Base-by-base conservation (phyloP, 768 basidiomycete genomes). In the Fomitopsis serialis region DNA sequence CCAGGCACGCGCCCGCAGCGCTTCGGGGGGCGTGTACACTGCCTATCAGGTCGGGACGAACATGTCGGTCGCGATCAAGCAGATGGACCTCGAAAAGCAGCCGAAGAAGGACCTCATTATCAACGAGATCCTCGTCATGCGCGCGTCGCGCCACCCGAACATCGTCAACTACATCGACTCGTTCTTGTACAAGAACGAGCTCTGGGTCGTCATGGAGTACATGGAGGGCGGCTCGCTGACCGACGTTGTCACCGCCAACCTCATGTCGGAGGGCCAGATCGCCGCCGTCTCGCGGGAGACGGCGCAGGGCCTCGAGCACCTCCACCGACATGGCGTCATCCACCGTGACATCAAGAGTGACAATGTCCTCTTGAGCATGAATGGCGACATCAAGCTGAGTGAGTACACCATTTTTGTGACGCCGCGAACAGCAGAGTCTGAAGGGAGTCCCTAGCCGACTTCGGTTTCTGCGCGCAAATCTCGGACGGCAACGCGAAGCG, bases 201-300 rank as follows among this genome's bases (percentile, higher is more conserved):
- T 99, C 3, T 98, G 97, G 97, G 94, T 99, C 36, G 93, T 98
- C 53, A 98, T 99, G 97, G 97, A 98, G 73, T 98, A 95, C 71
- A 98, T 98, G 96, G 95, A 98, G 72, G 95, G 95, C 37, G 91
- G 92, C 32, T 87, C 84, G 27, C 74, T 98, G 42, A 99, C 96
- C 4, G 96, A 98, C 66, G 94, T 98, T 57, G 94, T 94, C 61
- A 94, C 92, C 17, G 90, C 87, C 48, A 94, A 95, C 68, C 72
- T 97, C 63, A 98, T 99, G 94, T 94, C 89, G 0, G 97, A 98
- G 68, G 97, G 95, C 1, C 97, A 98, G 74, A 98, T 99, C 57
- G 94, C 97, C 0, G 97, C 96, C 3, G 97, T 98, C 29, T 90
- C 87, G 42, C 75, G 92, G 67, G 97, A 98, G 74, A 92, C 89